Evolutionary conservation across 2,329 filamentous ascomycete species (phyloP).

Genomic region (Clonostachys rosea): DNA sequence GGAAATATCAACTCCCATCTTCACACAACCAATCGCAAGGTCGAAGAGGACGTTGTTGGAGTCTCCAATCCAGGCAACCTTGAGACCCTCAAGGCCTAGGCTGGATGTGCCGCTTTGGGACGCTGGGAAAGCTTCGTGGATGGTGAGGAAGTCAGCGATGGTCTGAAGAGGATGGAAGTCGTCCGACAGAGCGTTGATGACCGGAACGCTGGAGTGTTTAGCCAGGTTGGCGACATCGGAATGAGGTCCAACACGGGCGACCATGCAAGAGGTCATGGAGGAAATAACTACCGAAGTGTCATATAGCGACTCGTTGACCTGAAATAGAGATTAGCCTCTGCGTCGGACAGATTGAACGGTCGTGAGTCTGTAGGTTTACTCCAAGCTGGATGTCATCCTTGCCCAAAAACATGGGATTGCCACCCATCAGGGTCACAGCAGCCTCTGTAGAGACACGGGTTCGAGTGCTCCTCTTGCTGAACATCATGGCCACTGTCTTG

Average conservation of each 20-base stretch:
- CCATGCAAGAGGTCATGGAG: conserved; percentile 84
- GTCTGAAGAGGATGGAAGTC: conserved; percentile 92
- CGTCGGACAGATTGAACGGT: not conserved
- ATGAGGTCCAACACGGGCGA: conserved; percentile 74
- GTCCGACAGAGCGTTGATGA: conserved; percentile 85
- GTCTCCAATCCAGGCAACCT: conserved; percentile 94
- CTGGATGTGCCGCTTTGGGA: conserved; percentile 22
- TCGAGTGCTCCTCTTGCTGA: conserved; percentile 91
- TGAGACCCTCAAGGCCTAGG: conserved; percentile 75
- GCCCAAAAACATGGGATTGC: conserved; percentile 93
- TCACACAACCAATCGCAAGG: conserved; percentile 80
- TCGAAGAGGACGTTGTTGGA: conserved; percentile 97
- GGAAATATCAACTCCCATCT: conserved; percentile 79
- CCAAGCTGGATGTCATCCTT: conserved; percentile 96
- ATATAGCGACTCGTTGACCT: conserved; percentile 91
- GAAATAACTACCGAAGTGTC: conserved; percentile 91
- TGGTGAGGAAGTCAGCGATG: conserved; percentile 89
- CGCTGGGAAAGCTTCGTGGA: conserved; percentile 70
- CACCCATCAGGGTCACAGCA: conserved; percentile 82
- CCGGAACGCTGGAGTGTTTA: conserved; percentile 69
- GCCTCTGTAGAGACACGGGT: conserved; percentile 92
- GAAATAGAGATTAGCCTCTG: not conserved
- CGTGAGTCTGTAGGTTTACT: conserved; percentile 37
- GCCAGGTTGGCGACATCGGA: conserved; percentile 69
- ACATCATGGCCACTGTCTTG: conserved; percentile 89